Conservation (phyloP, 1,284 basidiomycete species). For the Trametes sp. region DNA sequence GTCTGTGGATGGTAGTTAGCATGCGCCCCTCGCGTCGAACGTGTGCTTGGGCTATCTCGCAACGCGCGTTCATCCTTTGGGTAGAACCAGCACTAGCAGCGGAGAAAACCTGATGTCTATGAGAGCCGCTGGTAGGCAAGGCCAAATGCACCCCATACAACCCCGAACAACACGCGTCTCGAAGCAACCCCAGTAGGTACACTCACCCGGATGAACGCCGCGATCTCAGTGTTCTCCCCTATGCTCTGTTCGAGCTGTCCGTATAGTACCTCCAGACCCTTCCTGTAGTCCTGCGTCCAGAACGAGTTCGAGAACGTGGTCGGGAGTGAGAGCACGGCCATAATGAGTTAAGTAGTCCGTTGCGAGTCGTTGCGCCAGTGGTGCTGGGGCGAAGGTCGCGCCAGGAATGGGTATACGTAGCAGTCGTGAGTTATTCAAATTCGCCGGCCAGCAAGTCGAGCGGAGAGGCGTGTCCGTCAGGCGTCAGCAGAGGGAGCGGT, state of each 20-base stretch:
- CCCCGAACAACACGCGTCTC: no score
- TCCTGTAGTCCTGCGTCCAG: slow-evolving; percentile 90
- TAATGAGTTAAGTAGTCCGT: slow-evolving; percentile 40
- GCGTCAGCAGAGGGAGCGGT: slow-evolving; percentile 18
- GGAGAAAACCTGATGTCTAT: no score
- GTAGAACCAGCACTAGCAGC: no score
- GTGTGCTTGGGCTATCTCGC: no score
- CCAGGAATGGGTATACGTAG: slow-evolving; percentile 4
- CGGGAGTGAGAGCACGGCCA: slow-evolving; percentile 88
- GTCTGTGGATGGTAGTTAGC: slow-evolving; percentile 50
- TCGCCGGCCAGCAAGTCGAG: slow-evolving; percentile 1
- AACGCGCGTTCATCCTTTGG: no score
- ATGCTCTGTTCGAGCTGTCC: slow-evolving; percentile 82
- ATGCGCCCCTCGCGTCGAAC: no score
- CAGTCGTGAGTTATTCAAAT: slow-evolving; percentile 1
- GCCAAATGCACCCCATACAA: no score
- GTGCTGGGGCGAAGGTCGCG: no score
- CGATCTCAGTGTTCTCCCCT: slow-evolving; percentile 82
- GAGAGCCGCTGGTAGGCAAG: no score
- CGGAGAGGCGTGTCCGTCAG: slow-evolving; percentile 4
- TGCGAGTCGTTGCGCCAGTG: background rate
- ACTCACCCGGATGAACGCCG: slow-evolving; percentile 81
- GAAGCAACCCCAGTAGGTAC: background rate
- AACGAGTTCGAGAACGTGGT: slow-evolving; percentile 89
- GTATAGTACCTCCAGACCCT: slow-evolving; percentile 81